These are phyloP conservation scores for Lactarius pseudohatsudake DNA, from an alignment of 768 basidiomycete genomes.

Conservation along the genomic window DNA sequence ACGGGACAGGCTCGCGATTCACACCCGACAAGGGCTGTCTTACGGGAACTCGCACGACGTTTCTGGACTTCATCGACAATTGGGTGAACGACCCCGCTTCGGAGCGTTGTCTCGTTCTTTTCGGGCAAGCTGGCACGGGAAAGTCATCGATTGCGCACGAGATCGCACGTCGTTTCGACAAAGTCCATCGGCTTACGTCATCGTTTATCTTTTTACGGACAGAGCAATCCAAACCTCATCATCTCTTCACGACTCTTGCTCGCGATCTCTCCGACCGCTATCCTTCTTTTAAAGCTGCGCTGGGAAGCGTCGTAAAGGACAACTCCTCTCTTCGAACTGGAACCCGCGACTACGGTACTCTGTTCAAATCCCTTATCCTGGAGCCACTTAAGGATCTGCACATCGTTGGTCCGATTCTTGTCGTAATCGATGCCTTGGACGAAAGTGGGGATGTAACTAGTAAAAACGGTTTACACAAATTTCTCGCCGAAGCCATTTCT, in stretches of 20 bases:
- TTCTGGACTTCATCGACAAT: background rate
- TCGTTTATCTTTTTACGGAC: background rate
- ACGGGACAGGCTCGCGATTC: background rate
- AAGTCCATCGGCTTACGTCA: background rate
- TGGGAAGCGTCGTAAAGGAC: background rate
- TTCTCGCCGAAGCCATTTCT: background rate
- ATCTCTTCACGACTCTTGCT: slow-evolving; percentile 2
- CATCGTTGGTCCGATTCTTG: background rate
- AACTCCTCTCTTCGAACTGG: background rate
- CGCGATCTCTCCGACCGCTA: background rate
- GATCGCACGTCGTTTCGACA: background rate
- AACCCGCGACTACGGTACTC: background rate
- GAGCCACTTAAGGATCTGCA: background rate
- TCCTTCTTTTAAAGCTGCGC: background rate
- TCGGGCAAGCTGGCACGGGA: background rate
- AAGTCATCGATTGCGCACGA: too few species aligned
- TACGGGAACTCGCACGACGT: background rate
- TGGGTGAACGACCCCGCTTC: background rate
- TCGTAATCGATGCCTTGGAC: slow-evolving; percentile 6
- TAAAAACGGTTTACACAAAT: background rate
- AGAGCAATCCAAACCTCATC: background rate
- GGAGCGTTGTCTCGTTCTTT: background rate
- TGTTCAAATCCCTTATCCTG: background rate
- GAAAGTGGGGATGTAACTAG: background rate
- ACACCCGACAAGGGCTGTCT: background rate